Evolutionary conservation across 768 basidiomycete species (phyloP).

Genomic region (Calocybe gangraenosa): DNA sequence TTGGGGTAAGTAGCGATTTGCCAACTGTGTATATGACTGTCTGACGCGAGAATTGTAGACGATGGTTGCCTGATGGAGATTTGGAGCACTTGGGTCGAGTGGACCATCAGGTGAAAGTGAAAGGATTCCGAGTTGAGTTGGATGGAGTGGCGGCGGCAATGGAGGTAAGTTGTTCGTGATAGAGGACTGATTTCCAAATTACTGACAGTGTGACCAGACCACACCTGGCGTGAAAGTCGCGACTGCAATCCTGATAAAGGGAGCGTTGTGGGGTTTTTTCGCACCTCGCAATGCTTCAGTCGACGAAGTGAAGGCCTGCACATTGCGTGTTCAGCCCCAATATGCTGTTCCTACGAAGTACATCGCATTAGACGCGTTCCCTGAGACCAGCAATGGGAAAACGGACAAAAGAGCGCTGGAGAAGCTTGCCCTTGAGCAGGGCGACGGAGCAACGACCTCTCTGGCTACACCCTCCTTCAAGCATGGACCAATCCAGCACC

Average conservation of each 20-base stretch:
- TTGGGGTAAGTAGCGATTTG: slow-evolving; percentile 32
- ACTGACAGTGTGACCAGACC: not conserved
- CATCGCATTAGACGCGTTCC: slow-evolving; percentile 38
- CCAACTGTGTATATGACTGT: not conserved
- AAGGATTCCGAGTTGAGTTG: slow-evolving; percentile 64
- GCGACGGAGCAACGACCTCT: slow-evolving; percentile 1
- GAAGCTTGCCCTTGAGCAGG: slow-evolving; percentile 29
- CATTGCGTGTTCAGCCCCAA: slow-evolving; percentile 48
- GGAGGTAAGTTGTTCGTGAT: slow-evolving; percentile 27
- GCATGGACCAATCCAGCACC: slow-evolving; percentile 14
- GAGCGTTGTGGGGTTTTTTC: slow-evolving; percentile 52
- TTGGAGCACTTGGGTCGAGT: slow-evolving; percentile 53
- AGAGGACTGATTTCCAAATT: too few species aligned
- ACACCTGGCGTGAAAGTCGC: slow-evolving; percentile 31
- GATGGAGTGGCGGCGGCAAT: slow-evolving; percentile 57
- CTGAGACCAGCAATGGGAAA: slow-evolving; percentile 48
- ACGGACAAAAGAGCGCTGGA: slow-evolving; percentile 44
- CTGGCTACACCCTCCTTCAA: slow-evolving; percentile 8
- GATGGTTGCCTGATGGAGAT: slow-evolving; percentile 45
- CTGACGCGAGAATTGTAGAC: slow-evolving; percentile 20
- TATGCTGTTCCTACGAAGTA: slow-evolving; percentile 52
- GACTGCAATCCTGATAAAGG: slow-evolving; percentile 45
- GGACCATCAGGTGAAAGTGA: slow-evolving; percentile 61
- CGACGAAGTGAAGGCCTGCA: slow-evolving; percentile 36
- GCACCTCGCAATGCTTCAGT: slow-evolving; percentile 33